Percentiles rank a stretch among this genome's conserved stretches.
Evolutionary conservation across 2,329 filamentous ascomycete genomes (phyloP).

Genomic region (Aspergillus sclerotialis): DNA sequence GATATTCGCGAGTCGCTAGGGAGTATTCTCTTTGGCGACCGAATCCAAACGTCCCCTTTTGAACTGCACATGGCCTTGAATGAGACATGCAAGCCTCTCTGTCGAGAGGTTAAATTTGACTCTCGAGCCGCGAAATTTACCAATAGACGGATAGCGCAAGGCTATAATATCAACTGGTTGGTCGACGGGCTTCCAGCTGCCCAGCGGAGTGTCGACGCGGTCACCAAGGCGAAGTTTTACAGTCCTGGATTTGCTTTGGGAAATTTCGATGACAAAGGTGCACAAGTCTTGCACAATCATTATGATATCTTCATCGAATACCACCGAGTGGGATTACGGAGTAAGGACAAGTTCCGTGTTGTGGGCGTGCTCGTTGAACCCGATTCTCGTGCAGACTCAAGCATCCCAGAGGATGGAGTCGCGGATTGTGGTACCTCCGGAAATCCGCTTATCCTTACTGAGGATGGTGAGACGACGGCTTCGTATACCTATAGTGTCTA

Average conservation of each 20-base stretch:
- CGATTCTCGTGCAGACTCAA: slow-evolving; percentile 58
- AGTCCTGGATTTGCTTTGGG: slow-evolving; percentile 86
- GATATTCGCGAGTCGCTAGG: slow-evolving; percentile 83
- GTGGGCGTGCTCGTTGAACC: slow-evolving; percentile 89
- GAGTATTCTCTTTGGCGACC: slow-evolving; percentile 93
- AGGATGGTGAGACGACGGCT: slow-evolving; percentile 59
- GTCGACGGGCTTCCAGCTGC: slow-evolving; percentile 91
- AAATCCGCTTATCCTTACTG: slow-evolving; percentile 56
- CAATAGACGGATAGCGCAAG: slow-evolving; percentile 72
- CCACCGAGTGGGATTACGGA: slow-evolving; percentile 60
- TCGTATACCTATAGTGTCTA: slow-evolving; percentile 88
- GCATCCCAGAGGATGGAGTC: slow-evolving; percentile 42
- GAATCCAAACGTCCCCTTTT: slow-evolving; percentile 95
- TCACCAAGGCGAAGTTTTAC: slow-evolving; percentile 74
- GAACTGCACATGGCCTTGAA: slow-evolving; percentile 80
- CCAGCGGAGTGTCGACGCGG: slow-evolving; percentile 69
- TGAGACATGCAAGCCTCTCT: slow-evolving; percentile 79
- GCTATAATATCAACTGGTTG: slow-evolving; percentile 91
- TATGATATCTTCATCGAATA: slow-evolving; percentile 93
- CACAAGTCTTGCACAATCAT: slow-evolving; percentile 77
- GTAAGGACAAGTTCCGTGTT: slow-evolving; percentile 65
- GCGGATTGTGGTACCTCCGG: slow-evolving; percentile 58
- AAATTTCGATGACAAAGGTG: slow-evolving; percentile 44
- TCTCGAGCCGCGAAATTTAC: slow-evolving; percentile 67
- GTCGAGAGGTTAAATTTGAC: slow-evolving; percentile 60